Conservation (phyloP, 805 yeast genomes). For the Blastobotrys attinorum region DNA sequence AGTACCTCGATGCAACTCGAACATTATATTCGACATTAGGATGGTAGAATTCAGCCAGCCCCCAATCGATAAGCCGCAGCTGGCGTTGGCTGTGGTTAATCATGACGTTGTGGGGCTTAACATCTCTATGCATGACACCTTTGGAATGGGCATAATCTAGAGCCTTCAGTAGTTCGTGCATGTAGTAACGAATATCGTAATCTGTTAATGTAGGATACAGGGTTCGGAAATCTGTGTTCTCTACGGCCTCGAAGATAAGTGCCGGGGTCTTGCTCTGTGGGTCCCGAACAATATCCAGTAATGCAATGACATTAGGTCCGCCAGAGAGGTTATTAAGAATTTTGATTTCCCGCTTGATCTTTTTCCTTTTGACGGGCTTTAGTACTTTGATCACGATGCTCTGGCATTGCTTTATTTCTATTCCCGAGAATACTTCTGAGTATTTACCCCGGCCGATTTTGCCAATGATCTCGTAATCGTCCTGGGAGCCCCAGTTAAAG, state of each 20-base stretch:
- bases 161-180: conserved; percentile 73
- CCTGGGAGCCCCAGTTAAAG: conserved; percentile 77
- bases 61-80: conserved; percentile 87
- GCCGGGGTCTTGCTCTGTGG: conserved; percentile 69
- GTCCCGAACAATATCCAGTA: conserved; percentile 83
- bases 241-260: conserved; percentile 73
- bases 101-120: conserved; percentile 90
- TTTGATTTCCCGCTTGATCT: conserved; percentile 84
- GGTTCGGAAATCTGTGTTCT: conserved; percentile 79
- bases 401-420: conserved; percentile 47
- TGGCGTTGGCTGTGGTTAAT: conserved; percentile 61
- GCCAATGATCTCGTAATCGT: conserved; percentile 75
- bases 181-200: conserved; percentile 71
- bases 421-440: conserved; percentile 87
- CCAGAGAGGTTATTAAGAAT: conserved; percentile 76
- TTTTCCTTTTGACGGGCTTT: conserved; percentile 89
- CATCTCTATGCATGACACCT: conserved; percentile 95
- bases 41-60: conserved; percentile 88
- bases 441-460: conserved; percentile 91
- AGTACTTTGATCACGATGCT: conserved; percentile 82
- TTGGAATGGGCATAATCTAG: conserved; percentile 83
- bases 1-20: conserved; percentile 85
- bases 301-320: conserved; percentile 71
- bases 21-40: conserved; percentile 85
- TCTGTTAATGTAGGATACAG: conserved; percentile 74